phyloP scores from a whole-genome alignment of 2,329 filamentous ascomycete genomes.

The Exophiala phaeomuriformis region DNA sequence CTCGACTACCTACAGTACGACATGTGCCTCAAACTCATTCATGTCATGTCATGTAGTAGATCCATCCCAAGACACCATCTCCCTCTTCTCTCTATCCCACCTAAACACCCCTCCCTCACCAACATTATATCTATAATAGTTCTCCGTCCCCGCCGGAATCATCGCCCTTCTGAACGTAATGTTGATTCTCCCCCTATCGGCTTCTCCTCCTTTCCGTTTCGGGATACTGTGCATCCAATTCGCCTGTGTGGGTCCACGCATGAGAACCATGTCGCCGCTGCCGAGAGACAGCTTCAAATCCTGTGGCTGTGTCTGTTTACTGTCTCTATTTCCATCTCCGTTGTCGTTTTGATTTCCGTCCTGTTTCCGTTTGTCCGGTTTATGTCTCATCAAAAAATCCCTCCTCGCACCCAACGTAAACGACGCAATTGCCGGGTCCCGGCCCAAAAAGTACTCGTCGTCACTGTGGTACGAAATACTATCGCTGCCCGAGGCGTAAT shows the following conservation, averaged over 20 bases:
- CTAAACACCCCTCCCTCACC: conserved; percentile 60
- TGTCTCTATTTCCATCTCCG: not conserved
- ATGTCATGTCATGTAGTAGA: no score
- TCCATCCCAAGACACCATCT: conserved; percentile 41
- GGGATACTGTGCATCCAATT: conserved; percentile 74
- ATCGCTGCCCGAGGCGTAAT: conserved; percentile 69
- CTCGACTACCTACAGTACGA: no score
- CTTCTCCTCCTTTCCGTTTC: conserved; percentile 57
- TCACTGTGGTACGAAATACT: conserved; percentile 75
- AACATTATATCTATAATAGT: conserved; percentile 80
- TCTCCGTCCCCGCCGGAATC: conserved; percentile 65
- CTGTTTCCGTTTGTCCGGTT: conserved; percentile 39
- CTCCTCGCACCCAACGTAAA: conserved; percentile 64
- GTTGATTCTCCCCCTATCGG: conserved; percentile 61
- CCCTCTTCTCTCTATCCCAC: conserved; percentile 55
- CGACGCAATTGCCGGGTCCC: conserved; percentile 63
- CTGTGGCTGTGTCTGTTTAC: conserved; percentile 30
- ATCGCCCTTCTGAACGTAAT: conserved; percentile 70
- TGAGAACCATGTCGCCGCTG: conserved; percentile 71
- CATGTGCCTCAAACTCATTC: no score
- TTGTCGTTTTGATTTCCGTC: conserved; percentile 8
- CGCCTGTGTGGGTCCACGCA: conserved; percentile 66
- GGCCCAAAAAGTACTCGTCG: conserved; percentile 68
- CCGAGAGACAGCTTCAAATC: conserved; percentile 50
- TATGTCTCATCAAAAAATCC: conserved; percentile 75